Evolutionary conservation across 192 early-diverging fungal genomes (phyloP), one percentile per base, ranked within the genome.

Genomic region (Coemansia sp.): DNA sequence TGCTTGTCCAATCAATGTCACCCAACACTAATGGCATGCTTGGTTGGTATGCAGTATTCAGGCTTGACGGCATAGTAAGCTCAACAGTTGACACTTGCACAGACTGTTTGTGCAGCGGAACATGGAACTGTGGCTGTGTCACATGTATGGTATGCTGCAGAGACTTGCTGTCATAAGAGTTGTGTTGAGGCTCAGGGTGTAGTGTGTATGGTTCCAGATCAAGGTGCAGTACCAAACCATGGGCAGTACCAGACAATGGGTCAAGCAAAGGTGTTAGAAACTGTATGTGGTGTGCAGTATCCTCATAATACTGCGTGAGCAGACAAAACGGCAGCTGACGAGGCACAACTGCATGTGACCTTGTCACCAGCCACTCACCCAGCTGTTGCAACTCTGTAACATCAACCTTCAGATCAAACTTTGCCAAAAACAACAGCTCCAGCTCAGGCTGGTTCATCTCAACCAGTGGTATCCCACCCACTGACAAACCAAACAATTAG

Each of bases 381-480:
- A 88, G 78, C 11, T 66, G 66, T 55, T 91, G 84, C 19, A 92
- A 64, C 55, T 90, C 85, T 4, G 84, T 73, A 7, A 81, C 62
- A 43, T 83, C 82, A 6, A 90, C 82, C 56, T 87, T 83, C 19
- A 92, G 75, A 53, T 92, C 84, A 62, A 92, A 92, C 54, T 85
- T 81, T 29, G 83, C 82, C 13, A 90, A 69, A 48, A 91, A 89
- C 39, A 92, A 65, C 38, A 92, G 84, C 78, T 92, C 88, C 49
- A 92, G 59, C 59, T 92, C 90, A 16, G 91, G 68, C 60, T 87
- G 85, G 63, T 92, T 92, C 62, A 92, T 68, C 67, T 92, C 90
- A 0, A 61, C 69, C 20, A 89, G 59, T 0, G 89, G 85, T 18
- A 92, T 71, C 3, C 90, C 90, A 38, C 90, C 90, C 14, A 92